A percentile compares a stretch with the other conserved stretches of the same genome.
These are phyloP conservation scores for Malassezia restricta DNA, from an alignment of 1,284 basidiomycete genomes.

Conservation along the genomic window DNA sequence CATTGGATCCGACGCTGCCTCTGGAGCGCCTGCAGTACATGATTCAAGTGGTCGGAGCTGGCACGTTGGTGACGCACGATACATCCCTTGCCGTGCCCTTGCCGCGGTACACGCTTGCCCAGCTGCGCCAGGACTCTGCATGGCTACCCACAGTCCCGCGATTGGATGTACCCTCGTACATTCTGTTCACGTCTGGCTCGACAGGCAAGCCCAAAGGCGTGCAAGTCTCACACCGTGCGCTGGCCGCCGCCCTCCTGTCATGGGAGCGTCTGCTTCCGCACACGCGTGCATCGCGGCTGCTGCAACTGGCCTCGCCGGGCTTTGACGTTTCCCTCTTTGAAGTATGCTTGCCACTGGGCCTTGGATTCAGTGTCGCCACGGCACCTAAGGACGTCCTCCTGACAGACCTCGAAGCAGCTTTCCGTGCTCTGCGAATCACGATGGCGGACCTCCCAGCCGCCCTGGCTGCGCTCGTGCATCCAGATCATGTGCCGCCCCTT, in stretches of 20 bases:
- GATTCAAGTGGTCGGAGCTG: slow-evolving; percentile 25
- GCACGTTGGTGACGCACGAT: slow-evolving; percentile 11
- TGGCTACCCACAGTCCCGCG: neutral
- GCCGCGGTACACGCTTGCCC: neutral
- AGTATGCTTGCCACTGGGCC: slow-evolving; percentile 38
- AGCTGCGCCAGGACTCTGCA: neutral
- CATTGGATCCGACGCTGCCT: slow-evolving; percentile 37
- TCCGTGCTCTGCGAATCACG: slow-evolving; percentile 31
- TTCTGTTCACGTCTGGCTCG: slow-evolving; percentile 40
- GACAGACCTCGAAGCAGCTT: slow-evolving; percentile 30
- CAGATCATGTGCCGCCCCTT: slow-evolving; percentile 26
- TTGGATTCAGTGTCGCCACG: slow-evolving; percentile 35
- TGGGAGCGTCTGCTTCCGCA: slow-evolving; percentile 37
- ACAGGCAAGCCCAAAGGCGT: slow-evolving; percentile 43
- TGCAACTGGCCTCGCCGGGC: slow-evolving; percentile 41
- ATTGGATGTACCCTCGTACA: slow-evolving; percentile 27
- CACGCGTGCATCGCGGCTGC: slow-evolving; percentile 23
- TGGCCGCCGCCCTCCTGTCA: slow-evolving; percentile 35
- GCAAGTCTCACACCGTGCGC: slow-evolving; percentile 32
- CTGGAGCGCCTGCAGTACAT: slow-evolving; percentile 35
- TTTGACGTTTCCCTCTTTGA: slow-evolving; percentile 44
- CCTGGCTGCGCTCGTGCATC: slow-evolving; percentile 34
- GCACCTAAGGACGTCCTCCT: slow-evolving; percentile 38
- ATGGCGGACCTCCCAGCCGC: slow-evolving; percentile 41
- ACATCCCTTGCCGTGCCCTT: neutral